Base-by-base conservation (phyloP, 805 yeast species). In the Wickerhamomyces mucosus region DNA sequence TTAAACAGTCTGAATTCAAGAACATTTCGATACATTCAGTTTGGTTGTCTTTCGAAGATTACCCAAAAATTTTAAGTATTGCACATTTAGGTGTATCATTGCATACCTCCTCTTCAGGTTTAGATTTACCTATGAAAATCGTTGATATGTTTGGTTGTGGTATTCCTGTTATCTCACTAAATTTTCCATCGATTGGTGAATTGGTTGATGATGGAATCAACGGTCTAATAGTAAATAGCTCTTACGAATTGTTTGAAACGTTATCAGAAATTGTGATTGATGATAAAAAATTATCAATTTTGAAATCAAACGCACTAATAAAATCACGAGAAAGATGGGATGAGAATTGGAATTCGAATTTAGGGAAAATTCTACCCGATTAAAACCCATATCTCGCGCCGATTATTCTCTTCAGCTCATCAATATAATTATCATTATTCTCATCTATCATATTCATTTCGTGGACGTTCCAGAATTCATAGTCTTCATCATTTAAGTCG, bases 121-220 rank as follows among this genome's bases (percentile, higher is more conserved):
- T 82, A 35, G 99, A 92, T 49, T 65, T 92, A 36, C 99, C 99
- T 1, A 92, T 92, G 99, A 92, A 92, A 55, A 82, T 92, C 21
- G 78, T 89, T 6, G 99, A 92, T 49, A 75, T 89, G 70, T 88
- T 89, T 62, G 98, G 98, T 0, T 82, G 92, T 41, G 97, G 97
- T 0, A 61, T 92, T 10, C 99, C 98, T 1, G 96, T 86, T 0
- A 62, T 88, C 3, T 73, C 95, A 0, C 61, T 88, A 36, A 61
- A 66, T 22, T 92, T 84, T 51, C 74, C 79, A 0, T 89, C 95
- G 2, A 66, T 89, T 11, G 61, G 63, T 6, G 98, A 92, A 51
- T 60, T 92, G 27, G 89, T 92, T 1, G 61, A 68, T 28, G 69
- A 77, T 29, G 70, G 69, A 2, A 61, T 56, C 1, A 86, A 88